Percentiles rank a stretch among this genome's conserved stretches.
Conservation (phyloP, 345 rosid genomes). For the Salix koriyanagi region DNA sequence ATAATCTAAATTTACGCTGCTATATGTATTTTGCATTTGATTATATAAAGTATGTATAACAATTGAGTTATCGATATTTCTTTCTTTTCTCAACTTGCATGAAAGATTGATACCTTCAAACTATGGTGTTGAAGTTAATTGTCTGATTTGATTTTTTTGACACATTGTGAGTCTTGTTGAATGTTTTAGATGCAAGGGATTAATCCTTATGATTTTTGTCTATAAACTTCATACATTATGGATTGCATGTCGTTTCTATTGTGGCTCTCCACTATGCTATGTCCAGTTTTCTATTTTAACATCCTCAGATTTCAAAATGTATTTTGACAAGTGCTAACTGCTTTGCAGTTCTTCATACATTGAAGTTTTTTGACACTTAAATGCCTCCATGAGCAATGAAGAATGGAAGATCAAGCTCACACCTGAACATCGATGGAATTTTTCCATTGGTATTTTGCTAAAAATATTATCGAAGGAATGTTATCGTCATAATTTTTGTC, state of each 20-base stretch:
- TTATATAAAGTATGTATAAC: too few species aligned
- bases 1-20: too few species aligned
- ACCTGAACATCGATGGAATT: slow-evolving; percentile 31
- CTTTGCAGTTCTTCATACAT: not conserved
- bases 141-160: too few species aligned
- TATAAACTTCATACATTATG: not conserved
- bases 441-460: too few species aligned
- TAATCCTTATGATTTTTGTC: not conserved
- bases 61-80: too few species aligned
- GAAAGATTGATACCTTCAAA: too few species aligned
- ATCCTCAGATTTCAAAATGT: not conserved
- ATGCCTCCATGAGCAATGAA: slow-evolving; percentile 43
- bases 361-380: not conserved
- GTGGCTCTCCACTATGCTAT: not conserved
- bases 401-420: slow-evolving; percentile 81
- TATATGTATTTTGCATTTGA: too few species aligned
- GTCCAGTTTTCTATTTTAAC: not conserved
- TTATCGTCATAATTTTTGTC: too few species aligned
- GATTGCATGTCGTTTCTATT: not conserved
- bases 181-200: not conserved
- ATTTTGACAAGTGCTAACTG: not conserved
- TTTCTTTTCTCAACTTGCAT: too few species aligned
- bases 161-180: not conserved
- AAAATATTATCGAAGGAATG: too few species aligned
- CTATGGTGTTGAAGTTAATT: too few species aligned